Percentiles rank a stretch among this genome's conserved stretches.
Conservation (phyloP, 441 rosid species). For the Syzygium malaccense region DNA sequence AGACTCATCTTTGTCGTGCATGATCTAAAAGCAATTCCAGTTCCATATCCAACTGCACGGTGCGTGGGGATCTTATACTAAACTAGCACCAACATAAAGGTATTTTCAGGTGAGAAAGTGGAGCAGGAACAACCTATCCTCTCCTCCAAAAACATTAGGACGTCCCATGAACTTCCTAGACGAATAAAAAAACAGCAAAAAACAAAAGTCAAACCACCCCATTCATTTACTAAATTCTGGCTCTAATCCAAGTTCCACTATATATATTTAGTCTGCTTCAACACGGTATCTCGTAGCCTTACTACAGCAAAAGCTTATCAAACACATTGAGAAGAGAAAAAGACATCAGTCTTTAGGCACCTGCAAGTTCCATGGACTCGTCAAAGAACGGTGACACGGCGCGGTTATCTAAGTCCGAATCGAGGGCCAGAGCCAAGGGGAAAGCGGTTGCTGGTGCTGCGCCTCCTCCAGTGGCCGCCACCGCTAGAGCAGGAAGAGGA, state of each 20-base stretch:
- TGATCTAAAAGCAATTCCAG: not conserved
- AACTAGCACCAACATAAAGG: not conserved
- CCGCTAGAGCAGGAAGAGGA: not conserved
- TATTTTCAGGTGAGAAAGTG: not conserved
- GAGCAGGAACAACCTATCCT: not conserved
- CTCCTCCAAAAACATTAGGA: not conserved
- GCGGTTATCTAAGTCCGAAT: not conserved
- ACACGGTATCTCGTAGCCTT: not conserved
- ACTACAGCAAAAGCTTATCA: not conserved
- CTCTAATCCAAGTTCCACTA: not conserved
- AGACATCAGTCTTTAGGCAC: not conserved
- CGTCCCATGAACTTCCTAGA: not conserved
- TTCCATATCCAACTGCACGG: not conserved
- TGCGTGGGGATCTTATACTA: not conserved
- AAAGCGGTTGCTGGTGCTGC: not conserved
- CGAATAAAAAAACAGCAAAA: not conserved
- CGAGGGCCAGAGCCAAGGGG: not conserved
- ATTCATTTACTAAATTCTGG: not conserved
- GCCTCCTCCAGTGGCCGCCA: not conserved
- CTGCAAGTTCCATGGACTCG: not conserved
- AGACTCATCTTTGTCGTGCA: not conserved
- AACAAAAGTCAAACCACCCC: not conserved
- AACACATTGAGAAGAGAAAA: not conserved
- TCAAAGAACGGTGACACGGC: not conserved
- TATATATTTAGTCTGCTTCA: not conserved